These are phyloP conservation scores for Aspergillus olivimuriae DNA, from an alignment of 495 filamentous ascomycete species.

Conservation along the genomic window DNA sequence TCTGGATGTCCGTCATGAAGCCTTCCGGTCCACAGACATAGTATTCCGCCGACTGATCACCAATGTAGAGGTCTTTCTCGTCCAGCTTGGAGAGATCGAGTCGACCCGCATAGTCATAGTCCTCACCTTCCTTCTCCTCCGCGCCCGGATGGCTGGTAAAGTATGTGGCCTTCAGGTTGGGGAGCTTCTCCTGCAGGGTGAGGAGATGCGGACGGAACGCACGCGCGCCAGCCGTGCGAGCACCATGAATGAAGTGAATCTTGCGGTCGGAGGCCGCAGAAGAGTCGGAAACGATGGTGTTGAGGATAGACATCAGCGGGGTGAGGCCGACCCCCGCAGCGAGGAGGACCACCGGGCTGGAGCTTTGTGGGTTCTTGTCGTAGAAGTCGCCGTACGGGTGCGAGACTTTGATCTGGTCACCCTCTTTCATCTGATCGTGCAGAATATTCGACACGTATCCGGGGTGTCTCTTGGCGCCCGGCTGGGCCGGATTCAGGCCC, in stretches of 20 bases:
- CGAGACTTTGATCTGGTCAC: slow-evolving; percentile 55
- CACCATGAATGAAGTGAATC: slow-evolving; percentile 59
- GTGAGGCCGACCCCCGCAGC: slow-evolving; percentile 67
- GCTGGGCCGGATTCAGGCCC: slow-evolving; percentile 38
- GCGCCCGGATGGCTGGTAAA: slow-evolving; percentile 32
- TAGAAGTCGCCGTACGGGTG: slow-evolving; percentile 69
- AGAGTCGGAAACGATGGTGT: slow-evolving; percentile 44
- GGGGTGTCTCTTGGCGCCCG: slow-evolving; percentile 40
- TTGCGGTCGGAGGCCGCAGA: slow-evolving; percentile 26
- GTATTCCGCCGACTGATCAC: slow-evolving; percentile 51
- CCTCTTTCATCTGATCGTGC: slow-evolving; percentile 52
- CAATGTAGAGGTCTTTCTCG: slow-evolving; percentile 46
- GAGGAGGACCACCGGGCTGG: slow-evolving; percentile 55
- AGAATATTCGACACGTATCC: slow-evolving; percentile 68
- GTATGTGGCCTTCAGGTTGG: slow-evolving; percentile 32
- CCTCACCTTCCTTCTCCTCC: slow-evolving; percentile 43
- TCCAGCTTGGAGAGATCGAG: slow-evolving; percentile 50
- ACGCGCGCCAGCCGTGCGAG: slow-evolving; percentile 35
- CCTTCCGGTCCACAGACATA: slow-evolving; percentile 61
- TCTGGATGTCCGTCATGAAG: slow-evolving; percentile 58
- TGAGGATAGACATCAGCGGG: slow-evolving; percentile 60
- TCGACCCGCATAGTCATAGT: slow-evolving; percentile 51
- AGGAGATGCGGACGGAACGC: slow-evolving; percentile 44
- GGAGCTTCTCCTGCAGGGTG: slow-evolving; percentile 31
- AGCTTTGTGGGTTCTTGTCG: slow-evolving; percentile 33